These are phyloP conservation scores for Wickerhamiella kazuoi DNA, from an alignment of 805 yeast species.

Conservation along the genomic window DNA sequence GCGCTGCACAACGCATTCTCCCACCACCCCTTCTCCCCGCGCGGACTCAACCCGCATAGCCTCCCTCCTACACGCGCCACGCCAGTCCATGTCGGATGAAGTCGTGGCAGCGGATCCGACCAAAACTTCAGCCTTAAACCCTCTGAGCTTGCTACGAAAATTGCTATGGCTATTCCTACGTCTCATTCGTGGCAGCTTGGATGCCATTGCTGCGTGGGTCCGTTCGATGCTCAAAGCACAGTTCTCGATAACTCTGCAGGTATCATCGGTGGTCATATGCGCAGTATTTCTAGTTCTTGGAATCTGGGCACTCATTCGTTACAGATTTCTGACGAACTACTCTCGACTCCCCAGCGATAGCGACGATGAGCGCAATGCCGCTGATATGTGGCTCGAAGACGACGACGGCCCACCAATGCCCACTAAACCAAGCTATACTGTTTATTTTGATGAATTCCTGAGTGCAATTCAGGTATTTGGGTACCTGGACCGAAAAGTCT, in stretches of 20 bases:
- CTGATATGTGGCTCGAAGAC: conserved; percentile 30
- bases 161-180: conserved; percentile 16
- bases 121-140: no score
- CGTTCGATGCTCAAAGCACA: conserved; percentile 7
- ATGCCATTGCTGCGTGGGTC: background rate
- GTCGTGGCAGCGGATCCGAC: no score
- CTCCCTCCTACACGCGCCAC: no score
- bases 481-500: conserved; percentile 73
- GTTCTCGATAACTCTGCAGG: conserved; percentile 5
- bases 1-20: no score
- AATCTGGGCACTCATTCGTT: conserved; percentile 33
- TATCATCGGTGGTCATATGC: conserved; percentile 10
- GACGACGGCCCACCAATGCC: conserved; percentile 12
- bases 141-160: background rate
- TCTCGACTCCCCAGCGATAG: conserved; percentile 34
- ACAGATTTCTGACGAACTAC: conserved; percentile 45
- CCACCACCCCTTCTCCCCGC: no score
- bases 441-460: conserved; percentile 74
- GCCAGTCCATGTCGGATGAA: no score
- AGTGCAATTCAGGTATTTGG: conserved; percentile 90
- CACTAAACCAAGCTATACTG: conserved; percentile 31
- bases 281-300: conserved; percentile 15
- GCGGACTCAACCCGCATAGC: no score
- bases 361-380: conserved; percentile 23
- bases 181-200: conserved; percentile 1